Percentiles rank a stretch among this genome's conserved stretches.
Evolutionary conservation across 768 basidiomycete species (phyloP).

Genomic region (Mycena galericulata): DNA sequence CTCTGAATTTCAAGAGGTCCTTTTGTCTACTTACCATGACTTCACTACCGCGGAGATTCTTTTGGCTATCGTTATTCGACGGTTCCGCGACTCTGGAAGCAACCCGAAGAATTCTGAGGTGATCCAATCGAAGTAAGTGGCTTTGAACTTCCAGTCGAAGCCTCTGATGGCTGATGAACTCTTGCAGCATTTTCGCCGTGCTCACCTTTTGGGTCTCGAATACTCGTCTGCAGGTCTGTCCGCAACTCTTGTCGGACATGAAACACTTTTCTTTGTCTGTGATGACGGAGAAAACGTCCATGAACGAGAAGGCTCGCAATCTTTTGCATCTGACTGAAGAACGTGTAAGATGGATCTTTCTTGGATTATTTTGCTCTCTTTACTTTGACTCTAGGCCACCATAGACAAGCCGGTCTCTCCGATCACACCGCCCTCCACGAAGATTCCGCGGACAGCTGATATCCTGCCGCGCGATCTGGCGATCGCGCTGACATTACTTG

Average conservation of each 20-base stretch:
- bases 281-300: constrained; percentile 42
- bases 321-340: constrained; percentile 45
- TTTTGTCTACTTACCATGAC: constrained; percentile 56
- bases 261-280: constrained; percentile 49
- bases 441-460: constrained; percentile 45
- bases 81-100: constrained; percentile 49
- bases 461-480: constrained; percentile 56
- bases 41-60: constrained; percentile 57
- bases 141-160: neutral
- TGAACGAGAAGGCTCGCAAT: constrained; percentile 49
- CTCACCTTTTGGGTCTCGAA: constrained; percentile 52
- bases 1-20: constrained; percentile 51
- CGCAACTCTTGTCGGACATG: constrained; percentile 49
- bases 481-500: constrained; percentile 56
- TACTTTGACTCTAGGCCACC: neutral
- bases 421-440: constrained; percentile 39
- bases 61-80: constrained; percentile 51
- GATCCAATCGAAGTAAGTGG: constrained; percentile 52
- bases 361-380: neutral
- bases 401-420: neutral
- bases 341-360: constrained; percentile 42
- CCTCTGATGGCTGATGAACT: neutral
- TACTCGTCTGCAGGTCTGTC: constrained; percentile 44
- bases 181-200: constrained; percentile 49
- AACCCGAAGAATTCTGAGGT: constrained; percentile 44